phyloP scores from a whole-genome alignment of 345 rosid genomes.

The Cardamine chenopodiifolia region DNA sequence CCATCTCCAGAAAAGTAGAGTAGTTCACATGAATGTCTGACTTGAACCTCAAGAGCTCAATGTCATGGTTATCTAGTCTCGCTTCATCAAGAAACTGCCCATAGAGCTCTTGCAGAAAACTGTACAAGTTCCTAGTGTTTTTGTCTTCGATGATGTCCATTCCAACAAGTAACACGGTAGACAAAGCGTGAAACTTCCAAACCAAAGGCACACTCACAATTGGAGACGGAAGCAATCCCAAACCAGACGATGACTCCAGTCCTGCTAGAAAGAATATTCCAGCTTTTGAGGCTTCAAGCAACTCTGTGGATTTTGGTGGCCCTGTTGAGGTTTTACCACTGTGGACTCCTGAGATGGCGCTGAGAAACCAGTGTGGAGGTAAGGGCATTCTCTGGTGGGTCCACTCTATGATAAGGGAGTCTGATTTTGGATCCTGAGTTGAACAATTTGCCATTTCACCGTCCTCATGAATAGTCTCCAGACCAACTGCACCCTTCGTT shows the following conservation, averaged over 20 bases:
- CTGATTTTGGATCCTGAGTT: conserved; percentile 38
- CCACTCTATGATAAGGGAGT: conserved; percentile 62
- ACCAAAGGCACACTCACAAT: conserved; percentile 60
- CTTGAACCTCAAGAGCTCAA: conserved; percentile 64
- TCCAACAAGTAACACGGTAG: conserved; percentile 65
- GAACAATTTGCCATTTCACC: conserved; percentile 49
- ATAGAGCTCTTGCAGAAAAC: conserved; percentile 69
- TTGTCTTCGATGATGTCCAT: conserved; percentile 78
- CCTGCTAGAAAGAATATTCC: conserved; percentile 86
- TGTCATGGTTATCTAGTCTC: conserved; percentile 32
- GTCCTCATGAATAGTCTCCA: conserved; percentile 82
- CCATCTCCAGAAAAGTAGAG: conserved; percentile 69
- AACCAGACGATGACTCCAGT: conserved; percentile 61
- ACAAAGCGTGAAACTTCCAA: conserved; percentile 89
- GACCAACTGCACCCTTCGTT: conserved; percentile 45
- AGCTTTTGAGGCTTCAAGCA: conserved; percentile 61
- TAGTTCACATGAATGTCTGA: conserved; percentile 73
- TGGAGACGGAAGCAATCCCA: conserved; percentile 52
- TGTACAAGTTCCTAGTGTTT: conserved; percentile 62
- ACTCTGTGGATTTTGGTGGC: conserved; percentile 43
- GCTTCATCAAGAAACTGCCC: conserved; percentile 65
- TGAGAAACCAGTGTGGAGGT: conserved; percentile 90
- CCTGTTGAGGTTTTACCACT: conserved; percentile 44
- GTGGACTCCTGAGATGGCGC: conserved; percentile 63
- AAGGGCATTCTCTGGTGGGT: conserved; percentile 85